These are phyloP conservation scores for Sporothrix dimorphospora DNA, from an alignment of 2,329 filamentous ascomycete genomes.

Conservation along the genomic window DNA sequence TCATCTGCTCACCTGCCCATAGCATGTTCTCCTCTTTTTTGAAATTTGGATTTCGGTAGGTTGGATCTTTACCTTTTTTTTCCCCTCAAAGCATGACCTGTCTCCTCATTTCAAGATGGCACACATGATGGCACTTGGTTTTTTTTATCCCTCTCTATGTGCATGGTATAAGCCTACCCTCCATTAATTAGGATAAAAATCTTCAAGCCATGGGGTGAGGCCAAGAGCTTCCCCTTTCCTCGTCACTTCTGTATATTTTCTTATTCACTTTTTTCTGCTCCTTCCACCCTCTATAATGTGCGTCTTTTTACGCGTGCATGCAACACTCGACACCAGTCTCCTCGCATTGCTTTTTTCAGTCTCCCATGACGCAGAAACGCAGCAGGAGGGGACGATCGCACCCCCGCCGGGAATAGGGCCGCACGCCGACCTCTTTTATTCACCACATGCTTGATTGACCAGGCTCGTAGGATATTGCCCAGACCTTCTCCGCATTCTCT, in stretches of 20 bases:
- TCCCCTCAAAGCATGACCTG: neutral
- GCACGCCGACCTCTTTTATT: neutral
- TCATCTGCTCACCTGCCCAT: neutral
- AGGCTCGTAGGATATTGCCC: neutral
- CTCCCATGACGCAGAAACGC: neutral
- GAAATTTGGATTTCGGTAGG: neutral
- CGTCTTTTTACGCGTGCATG: neutral
- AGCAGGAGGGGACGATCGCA: neutral
- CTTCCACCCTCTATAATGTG: neutral
- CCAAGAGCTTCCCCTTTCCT: neutral
- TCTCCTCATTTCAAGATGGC: constrained; percentile 6
- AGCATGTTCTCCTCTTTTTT: neutral
- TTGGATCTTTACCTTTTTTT: neutral
- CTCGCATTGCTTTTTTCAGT: neutral
- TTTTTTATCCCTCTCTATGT: neutral
- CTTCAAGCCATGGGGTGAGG: constrained; percentile 9
- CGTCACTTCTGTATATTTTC: too few species aligned
- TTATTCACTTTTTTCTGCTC: neutral
- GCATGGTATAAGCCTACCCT: constrained; percentile 9
- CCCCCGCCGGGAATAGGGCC: neutral
- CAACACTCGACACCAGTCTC: neutral
- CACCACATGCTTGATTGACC: neutral
- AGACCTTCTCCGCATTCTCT: constrained; percentile 11
- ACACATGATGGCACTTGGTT: constrained; percentile 3
- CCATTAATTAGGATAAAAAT: constrained; percentile 10